These are phyloP conservation scores for Pythium guiyangense DNA, from an alignment of 352 stramenopile genomes.

Conservation along the genomic window DNA sequence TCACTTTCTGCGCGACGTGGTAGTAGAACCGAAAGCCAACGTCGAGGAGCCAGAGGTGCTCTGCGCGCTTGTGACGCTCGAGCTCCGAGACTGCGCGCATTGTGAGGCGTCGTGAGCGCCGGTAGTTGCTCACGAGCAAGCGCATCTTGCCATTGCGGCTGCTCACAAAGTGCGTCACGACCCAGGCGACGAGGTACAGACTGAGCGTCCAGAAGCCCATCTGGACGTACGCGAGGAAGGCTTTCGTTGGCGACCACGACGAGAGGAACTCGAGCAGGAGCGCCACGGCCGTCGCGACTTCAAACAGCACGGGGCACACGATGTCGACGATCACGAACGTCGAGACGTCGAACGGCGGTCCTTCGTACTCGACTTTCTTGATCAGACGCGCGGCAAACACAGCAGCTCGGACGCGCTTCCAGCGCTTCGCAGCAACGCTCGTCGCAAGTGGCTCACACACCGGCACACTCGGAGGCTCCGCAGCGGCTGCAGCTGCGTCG, in stretches of 20 bases:
- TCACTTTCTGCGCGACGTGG: conserved; percentile 40
- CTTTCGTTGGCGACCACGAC: conserved; percentile 48
- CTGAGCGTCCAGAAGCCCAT: conserved; percentile 57
- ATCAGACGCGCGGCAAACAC: conserved; percentile 62
- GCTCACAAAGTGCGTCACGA: conserved; percentile 73
- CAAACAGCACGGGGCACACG: conserved; percentile 67
- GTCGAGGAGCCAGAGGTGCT: conserved; percentile 67
- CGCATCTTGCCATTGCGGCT: conserved; percentile 75
- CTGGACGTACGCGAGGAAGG: conserved; percentile 66
- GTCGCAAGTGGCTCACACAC: no score
- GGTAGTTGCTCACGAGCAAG: conserved; percentile 69
- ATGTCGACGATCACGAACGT: conserved; percentile 78
- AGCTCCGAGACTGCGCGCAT: conserved; percentile 40
- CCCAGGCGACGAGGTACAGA: conserved; percentile 65
- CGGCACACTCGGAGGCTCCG: no score
- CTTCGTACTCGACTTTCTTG: conserved; percentile 48
- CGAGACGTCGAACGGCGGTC: conserved; percentile 37
- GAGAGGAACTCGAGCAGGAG: conserved; percentile 45
- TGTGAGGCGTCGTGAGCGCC: conserved; percentile 45
- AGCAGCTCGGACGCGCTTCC: conserved; percentile 44
- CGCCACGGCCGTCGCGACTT: conserved; percentile 40
- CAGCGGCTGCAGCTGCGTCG: conserved; percentile 12
- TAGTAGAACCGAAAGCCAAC: conserved; percentile 73
- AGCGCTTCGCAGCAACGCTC: conserved; percentile 20
- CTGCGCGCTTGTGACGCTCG: conserved; percentile 51